Evolutionary conservation across 2,329 filamentous ascomycete genomes (phyloP), one percentile per base, ranked within the genome.

Genomic region (Fusarium beomiforme): DNA sequence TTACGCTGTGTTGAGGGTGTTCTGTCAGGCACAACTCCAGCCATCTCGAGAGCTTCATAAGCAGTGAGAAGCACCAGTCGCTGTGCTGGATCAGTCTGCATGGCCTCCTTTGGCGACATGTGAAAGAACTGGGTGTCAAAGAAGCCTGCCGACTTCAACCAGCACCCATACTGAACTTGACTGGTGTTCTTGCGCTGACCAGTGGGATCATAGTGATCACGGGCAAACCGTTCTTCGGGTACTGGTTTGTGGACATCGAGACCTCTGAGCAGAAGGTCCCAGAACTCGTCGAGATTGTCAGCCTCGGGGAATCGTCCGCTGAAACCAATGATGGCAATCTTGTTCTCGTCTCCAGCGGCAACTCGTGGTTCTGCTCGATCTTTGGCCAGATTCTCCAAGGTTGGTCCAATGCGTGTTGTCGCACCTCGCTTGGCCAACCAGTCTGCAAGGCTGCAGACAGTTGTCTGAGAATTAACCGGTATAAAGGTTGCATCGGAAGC

Each of bases 61-160:
- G 92, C 90, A 2, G 92, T 93, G 13, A 91, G 87, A 1, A 96
- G 83, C 4, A 91, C 90, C 23, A 95, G 83, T 65, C 93, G 86
- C 76, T 93, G 92, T 81, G 91, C 91, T 0, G 93, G 93, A 78
- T 95, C 93, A 1, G 89, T 92, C 73, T 93, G 90, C 49, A 88
- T 86, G 14, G 92, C 92, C 80, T 95, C 93, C 66, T 91, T 87
- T 2, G 93, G 92, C 37, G 92, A 94, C 86, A 95, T 94, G 79
- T 93, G 93, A 86, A 95, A 95, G 83, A 95, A 94, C 1, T 88
- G 85, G 3, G 91, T 88, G 75, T 95, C 93, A 72, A 95, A 95
- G 14, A 91, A 83, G 47, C 91, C 91, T 0, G 92, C 91, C 55
- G 93, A 85, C 37, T 93, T 87, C 59, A 93, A 80, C 70, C 82